A percentile compares a stretch with the other conserved stretches of the same genome.
These are phyloP conservation scores for Lactifluus pinguis DNA, from an alignment of 768 basidiomycete species.

Conservation along the genomic window DNA sequence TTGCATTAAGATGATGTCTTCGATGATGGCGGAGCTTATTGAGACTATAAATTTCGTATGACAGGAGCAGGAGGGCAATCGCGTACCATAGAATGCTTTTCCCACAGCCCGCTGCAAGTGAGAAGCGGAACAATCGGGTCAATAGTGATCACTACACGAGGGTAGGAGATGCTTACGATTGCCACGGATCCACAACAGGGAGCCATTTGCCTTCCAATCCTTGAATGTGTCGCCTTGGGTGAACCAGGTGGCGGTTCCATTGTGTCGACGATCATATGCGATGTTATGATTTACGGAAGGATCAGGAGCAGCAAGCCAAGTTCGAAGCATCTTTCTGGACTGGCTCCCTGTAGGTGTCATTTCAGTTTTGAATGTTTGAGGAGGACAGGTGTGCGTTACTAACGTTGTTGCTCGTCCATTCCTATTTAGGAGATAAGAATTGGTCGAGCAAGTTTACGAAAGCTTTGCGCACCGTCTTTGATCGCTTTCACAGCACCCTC, in stretches of 20 bases:
- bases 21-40: not conserved
- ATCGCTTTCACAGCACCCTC: not conserved
- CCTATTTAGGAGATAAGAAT: not conserved
- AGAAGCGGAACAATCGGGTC: not conserved
- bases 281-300: not conserved
- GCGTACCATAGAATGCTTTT: not conserved
- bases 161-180: not conserved
- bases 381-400: not conserved
- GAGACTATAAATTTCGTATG: not conserved
- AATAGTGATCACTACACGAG: not conserved
- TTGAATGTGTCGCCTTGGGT: not conserved
- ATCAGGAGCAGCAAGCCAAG: not conserved
- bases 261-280: not conserved
- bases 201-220: not conserved
- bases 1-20: not conserved
- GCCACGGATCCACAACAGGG: not conserved
- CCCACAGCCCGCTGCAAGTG: not conserved
- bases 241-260: not conserved
- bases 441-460: too few relatives aligned
- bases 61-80: not conserved
- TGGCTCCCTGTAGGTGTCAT: not conserved
- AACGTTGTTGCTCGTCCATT: not conserved
- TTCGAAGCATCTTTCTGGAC: not conserved
- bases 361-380: too few relatives aligned
- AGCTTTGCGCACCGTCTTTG: not conserved